phyloP scores from a whole-genome alignment of 2,329 filamentous ascomycete genomes.

The Fusarium equiseti region DNA sequence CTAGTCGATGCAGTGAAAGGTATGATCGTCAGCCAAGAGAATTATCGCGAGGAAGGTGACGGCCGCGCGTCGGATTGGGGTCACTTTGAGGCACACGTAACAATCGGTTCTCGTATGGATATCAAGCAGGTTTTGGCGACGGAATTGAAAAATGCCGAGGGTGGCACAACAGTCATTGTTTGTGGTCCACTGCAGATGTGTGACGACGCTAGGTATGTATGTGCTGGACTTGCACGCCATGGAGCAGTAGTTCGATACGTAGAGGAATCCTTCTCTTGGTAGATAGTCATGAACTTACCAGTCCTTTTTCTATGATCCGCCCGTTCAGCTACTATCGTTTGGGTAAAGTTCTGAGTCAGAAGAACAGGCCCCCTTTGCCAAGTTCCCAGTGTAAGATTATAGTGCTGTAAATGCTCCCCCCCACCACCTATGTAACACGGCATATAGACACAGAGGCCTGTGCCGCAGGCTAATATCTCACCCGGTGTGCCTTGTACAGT shows the following conservation, averaged over 20 bases:
- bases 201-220: constrained; percentile 47
- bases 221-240: constrained; percentile 44
- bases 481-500: not conserved
- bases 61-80: constrained; percentile 37
- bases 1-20: constrained; percentile 46
- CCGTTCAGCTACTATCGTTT: not conserved
- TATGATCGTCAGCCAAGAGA: constrained; percentile 36
- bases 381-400: not conserved
- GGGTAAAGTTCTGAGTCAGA: not conserved
- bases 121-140: constrained; percentile 43
- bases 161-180: constrained; percentile 47
- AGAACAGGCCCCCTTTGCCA: not conserved
- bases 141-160: constrained; percentile 37
- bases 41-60: not conserved
- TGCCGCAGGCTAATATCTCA: not conserved
- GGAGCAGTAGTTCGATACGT: constrained; percentile 42
- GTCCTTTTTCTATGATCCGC: not conserved
- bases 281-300: not conserved
- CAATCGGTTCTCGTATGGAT: constrained; percentile 48
- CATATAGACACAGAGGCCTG: not conserved
- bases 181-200: constrained; percentile 49
- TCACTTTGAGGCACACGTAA: constrained; percentile 46
- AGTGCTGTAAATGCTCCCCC: not conserved
- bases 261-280: constrained; percentile 42
- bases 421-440: not conserved